Base-by-base conservation (phyloP, 495 filamentous ascomycete genomes). In the Aspergillus affinis region DNA sequence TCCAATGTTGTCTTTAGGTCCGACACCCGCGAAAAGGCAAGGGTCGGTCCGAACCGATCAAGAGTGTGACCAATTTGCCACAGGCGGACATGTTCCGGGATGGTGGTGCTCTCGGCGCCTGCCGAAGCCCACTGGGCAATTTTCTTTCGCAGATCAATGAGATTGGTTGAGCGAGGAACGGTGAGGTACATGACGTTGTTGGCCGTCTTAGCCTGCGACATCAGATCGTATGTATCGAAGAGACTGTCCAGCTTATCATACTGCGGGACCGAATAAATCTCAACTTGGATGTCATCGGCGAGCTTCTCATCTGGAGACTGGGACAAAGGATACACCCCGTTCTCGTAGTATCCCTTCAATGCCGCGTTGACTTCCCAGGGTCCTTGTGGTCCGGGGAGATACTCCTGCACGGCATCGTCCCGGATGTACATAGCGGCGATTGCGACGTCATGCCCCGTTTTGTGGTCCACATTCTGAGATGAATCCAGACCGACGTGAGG, bases 381-480 rank as follows among this genome's bases (percentile, higher is more conserved):
- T 0, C 75, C 75, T 27, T 78, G 72, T 0, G 74, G 72, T 48
- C 78, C 78, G 45, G 78, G 77, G 21, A 81, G 61, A 23, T 72
- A 70, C 12, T 78, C 74, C 0, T 66, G 60, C 2, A 80, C 69
- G 51, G 81, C 69, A 63, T 88, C 84, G 26, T 75, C 73, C 32
- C 84, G 82, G 5, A 88, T 72, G 68, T 88, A 88, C 71, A 85
- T 78, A 23, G 60, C 76, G 5, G 78, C 79, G 57, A 86, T 72
- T 41, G 87, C 85, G 12, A 86, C 79, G 48, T 87, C 82, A 29
- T 83, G 77, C 15, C 81, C 81, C 32, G 77, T 79, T 58, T 78
- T 80, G 56, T 79, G 78, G 49, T 78, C 70, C 0, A 67, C 58
- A 19, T 69, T 66, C 45, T 75, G 65, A 17, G 67, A 73, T 2